Percentiles rank a stretch among this genome's conserved stretches.
Evolutionary conservation across 164 flowering plant genomes (phyloP).

Genomic region (Dillenia turbinata): DNA sequence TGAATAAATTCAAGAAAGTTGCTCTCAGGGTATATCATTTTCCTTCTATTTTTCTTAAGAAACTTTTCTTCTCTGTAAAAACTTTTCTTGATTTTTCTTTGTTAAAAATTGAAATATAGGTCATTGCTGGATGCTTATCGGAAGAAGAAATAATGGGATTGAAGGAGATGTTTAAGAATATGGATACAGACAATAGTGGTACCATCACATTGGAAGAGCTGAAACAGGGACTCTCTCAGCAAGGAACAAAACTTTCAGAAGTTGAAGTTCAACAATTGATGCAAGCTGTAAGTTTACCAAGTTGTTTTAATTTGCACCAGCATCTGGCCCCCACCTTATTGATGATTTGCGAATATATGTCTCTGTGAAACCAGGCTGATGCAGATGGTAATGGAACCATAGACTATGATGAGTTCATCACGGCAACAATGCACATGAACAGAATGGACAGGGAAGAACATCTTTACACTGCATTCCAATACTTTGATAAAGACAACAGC

Average conservation of each 20-base stretch:
- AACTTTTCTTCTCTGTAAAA: background rate
- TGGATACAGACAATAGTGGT: conserved; percentile 87
- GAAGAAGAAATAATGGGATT: conserved; percentile 96
- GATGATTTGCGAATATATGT: background rate
- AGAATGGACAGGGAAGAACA: conserved; percentile 93
- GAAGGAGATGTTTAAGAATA: conserved; percentile 85
- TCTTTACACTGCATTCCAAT: conserved; percentile 90
- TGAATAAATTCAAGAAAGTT: conserved; percentile 96
- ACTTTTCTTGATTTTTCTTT: background rate
- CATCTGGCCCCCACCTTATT: too few species aligned
- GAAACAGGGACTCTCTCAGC: conserved; percentile 78
- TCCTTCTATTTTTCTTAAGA: background rate
- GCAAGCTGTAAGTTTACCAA: conserved; percentile 76
- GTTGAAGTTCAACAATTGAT: conserved; percentile 79
- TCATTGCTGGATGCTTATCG: conserved; percentile 88
- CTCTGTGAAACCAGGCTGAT: conserved; percentile 58
- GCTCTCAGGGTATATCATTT: conserved; percentile 66
- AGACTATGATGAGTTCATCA: conserved; percentile 95
- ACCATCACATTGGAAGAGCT: conserved; percentile 91
- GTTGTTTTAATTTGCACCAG: background rate
- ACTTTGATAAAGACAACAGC: conserved; percentile 90
- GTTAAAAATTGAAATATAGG: conserved; percentile 27
- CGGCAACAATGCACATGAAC: conserved; percentile 93
- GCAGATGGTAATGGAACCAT: conserved; percentile 96
- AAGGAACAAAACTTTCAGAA: conserved; percentile 85